These are phyloP conservation scores for Trichoderma gamsii DNA, from an alignment of 495 filamentous ascomycete species.

Conservation along the genomic window DNA sequence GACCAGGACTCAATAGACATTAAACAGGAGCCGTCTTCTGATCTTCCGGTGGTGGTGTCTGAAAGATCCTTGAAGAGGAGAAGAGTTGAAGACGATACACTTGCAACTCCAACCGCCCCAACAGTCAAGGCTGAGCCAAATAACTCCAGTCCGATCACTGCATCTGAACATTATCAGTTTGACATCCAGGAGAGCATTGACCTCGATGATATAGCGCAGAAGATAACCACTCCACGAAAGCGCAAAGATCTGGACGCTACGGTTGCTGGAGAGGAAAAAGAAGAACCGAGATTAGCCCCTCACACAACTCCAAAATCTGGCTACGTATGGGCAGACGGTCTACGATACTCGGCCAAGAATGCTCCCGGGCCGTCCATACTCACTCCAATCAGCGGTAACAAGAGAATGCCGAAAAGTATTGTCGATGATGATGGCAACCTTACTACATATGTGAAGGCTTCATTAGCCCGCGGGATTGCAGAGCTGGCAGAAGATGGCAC, in stretches of 20 bases:
- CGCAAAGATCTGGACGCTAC: slow-evolving; percentile 17
- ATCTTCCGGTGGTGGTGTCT: slow-evolving; percentile 37
- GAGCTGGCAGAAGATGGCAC: slow-evolving; percentile 38
- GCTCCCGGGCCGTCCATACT: slow-evolving; percentile 9
- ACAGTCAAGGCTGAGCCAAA: slow-evolving; percentile 29
- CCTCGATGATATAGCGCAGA: slow-evolving; percentile 61
- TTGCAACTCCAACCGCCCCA: background rate
- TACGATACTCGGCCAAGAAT: background rate
- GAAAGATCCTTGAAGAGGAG: slow-evolving; percentile 40
- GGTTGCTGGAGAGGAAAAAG: background rate
- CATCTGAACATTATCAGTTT: slow-evolving; percentile 26
- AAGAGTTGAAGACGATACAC: slow-evolving; percentile 24
- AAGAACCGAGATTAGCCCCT: background rate
- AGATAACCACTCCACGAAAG: slow-evolving; percentile 60
- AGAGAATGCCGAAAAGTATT: background rate
- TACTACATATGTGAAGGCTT: background rate
- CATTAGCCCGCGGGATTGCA: slow-evolving; percentile 23
- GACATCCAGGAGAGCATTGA: slow-evolving; percentile 57
- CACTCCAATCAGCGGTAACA: slow-evolving; percentile 18
- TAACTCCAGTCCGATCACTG: background rate
- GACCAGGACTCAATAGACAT: slow-evolving; percentile 20
- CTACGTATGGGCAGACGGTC: background rate
- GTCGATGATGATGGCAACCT: slow-evolving; percentile 18
- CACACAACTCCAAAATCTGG: background rate
- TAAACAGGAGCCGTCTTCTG: slow-evolving; percentile 41